Evolutionary conservation across 805 yeast species (phyloP).

Genomic region (Phaffomyces antillensis): DNA sequence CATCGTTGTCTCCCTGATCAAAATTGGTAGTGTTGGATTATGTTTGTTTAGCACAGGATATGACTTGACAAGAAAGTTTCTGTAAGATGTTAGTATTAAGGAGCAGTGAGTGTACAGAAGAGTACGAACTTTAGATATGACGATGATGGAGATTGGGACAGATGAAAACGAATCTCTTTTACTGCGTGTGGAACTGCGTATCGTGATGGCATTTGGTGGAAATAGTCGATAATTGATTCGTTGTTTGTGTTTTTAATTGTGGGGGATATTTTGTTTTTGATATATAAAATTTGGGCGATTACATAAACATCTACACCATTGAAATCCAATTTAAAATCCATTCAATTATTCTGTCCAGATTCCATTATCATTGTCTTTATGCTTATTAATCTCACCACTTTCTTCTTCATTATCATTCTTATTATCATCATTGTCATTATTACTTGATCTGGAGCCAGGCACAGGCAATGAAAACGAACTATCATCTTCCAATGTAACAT

Average conservation of each 20-base stretch:
- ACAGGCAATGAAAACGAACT: conserved; percentile 48
- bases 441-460: conserved; percentile 21
- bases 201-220: conserved; percentile 12
- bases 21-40: conserved; percentile 63
- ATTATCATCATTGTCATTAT: not conserved
- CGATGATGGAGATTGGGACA: conserved; percentile 70
- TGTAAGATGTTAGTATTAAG: no score
- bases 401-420: not conserved
- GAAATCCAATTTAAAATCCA: no score
- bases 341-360: no score
- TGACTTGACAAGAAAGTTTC: conserved; percentile 53
- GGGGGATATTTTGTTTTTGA: no score
- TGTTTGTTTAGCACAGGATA: conserved; percentile 60
- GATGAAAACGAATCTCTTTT: conserved; percentile 75
- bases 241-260: no score
- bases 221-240: no score
- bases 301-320: no score
- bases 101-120: no score
- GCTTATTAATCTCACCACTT: no score
- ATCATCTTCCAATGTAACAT: conserved; percentile 24
- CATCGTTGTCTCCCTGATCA: conserved; percentile 62
- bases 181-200: conserved; percentile 41
- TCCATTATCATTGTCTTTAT: no score
- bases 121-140: conserved; percentile 47
- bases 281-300: no score